phyloP scores from a whole-genome alignment of 352 stramenopile species.

The Phytopythium montanum region DNA sequence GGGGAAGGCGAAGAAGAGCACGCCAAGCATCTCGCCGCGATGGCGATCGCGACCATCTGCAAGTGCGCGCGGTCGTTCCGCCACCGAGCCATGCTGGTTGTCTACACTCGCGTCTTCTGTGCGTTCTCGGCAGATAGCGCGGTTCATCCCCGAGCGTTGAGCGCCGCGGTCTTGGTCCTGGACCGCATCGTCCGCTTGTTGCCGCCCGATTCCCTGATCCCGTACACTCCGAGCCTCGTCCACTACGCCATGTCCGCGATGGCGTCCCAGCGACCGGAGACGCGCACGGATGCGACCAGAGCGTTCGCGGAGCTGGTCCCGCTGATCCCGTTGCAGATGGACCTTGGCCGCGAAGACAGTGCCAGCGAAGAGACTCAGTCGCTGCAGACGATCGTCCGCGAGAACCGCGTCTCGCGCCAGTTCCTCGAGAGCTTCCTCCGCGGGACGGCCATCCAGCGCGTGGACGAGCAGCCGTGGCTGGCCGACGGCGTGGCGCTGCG shows the following conservation, averaged over 20 bases:
- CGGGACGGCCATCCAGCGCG: slow-evolving; percentile 48
- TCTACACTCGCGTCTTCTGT: slow-evolving; percentile 51
- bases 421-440: slow-evolving; percentile 65
- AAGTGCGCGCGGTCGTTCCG: slow-evolving; percentile 21
- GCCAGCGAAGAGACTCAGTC: slow-evolving; percentile 8
- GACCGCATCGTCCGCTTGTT: slow-evolving; percentile 39
- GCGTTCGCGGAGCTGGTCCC: slow-evolving; percentile 69
- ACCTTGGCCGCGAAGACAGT: slow-evolving; percentile 28
- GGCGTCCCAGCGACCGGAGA: slow-evolving; percentile 33
- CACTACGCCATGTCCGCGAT: slow-evolving; percentile 70
- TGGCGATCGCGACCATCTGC: slow-evolving; percentile 47
- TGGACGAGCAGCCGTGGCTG: slow-evolving; percentile 30
- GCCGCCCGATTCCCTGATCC: slow-evolving; percentile 23
- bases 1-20: slow-evolving; percentile 1
- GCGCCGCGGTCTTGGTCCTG: slow-evolving; percentile 57
- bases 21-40: slow-evolving; percentile 31
- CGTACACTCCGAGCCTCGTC: slow-evolving; percentile 66
- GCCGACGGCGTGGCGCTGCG: slow-evolving; percentile 31
- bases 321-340: slow-evolving; percentile 73
- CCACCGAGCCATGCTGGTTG: slow-evolving; percentile 37
- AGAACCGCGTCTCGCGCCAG: slow-evolving; percentile 57
- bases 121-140: slow-evolving; percentile 13
- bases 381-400: slow-evolving; percentile 23
- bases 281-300: slow-evolving; percentile 46
- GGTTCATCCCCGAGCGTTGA: slow-evolving; percentile 7